Conservation (phyloP, 2,329 filamentous ascomycete species). For the Metarhizium album region DNA sequence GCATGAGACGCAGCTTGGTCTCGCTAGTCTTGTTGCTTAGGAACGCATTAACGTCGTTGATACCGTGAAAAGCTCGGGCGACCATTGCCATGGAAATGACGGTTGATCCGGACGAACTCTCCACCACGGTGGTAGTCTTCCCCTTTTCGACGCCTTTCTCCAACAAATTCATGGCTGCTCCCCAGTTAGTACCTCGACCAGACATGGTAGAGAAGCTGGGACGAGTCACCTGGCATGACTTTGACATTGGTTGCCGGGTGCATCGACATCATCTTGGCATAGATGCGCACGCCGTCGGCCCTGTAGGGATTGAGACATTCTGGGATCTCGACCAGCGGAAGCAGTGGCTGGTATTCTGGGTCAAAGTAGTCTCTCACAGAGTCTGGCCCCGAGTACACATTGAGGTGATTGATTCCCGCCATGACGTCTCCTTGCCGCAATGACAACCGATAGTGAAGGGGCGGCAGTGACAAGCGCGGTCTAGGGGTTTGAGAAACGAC, state of each 20-base stretch:
- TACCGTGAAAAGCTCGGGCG: constrained; percentile 25
- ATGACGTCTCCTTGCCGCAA: constrained; percentile 10
- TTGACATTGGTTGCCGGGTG: constrained; percentile 54
- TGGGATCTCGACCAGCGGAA: constrained; percentile 51
- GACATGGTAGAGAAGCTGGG: not conserved
- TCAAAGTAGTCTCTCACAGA: constrained; percentile 48
- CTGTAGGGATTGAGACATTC: constrained; percentile 43
- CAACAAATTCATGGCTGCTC: constrained; percentile 33
- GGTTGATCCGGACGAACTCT: constrained; percentile 51
- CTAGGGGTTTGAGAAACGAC: not conserved
- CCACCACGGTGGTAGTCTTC: constrained; percentile 42
- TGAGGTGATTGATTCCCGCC: constrained; percentile 22
- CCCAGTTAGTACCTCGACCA: not conserved
- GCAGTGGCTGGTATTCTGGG: constrained; percentile 42
- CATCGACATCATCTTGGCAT: constrained; percentile 54
- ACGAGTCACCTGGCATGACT: constrained; percentile 33
- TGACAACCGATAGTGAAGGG: not conserved
- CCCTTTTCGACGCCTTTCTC: constrained; percentile 31
- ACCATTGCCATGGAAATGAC: constrained; percentile 43
- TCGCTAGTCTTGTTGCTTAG: constrained; percentile 36
- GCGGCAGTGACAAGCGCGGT: not conserved
- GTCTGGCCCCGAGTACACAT: constrained; percentile 45
- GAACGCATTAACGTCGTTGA: constrained; percentile 30
- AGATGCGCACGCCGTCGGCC: constrained; percentile 47
- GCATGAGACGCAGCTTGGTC: constrained; percentile 21